Conservation (phyloP, 305 asterid species). For the Fraxinus floribunda region DNA sequence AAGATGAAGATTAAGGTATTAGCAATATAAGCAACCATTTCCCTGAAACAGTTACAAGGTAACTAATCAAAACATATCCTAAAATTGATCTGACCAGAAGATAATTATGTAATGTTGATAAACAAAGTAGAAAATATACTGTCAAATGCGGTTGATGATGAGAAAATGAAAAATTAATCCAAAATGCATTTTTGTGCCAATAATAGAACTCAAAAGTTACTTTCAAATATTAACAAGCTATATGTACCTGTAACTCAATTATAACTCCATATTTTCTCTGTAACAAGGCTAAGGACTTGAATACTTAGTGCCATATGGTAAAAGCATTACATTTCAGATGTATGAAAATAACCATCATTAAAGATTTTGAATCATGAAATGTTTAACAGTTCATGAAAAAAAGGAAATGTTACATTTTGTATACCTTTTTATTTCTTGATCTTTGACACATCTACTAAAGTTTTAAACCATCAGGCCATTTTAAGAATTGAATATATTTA, state of each 20-base stretch:
- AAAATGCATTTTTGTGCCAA: not conserved
- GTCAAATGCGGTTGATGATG: conserved; percentile 5
- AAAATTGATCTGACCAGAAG: conserved; percentile 21
- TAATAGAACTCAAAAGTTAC: not conserved
- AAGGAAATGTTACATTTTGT: not conserved
- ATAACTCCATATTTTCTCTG: not conserved
- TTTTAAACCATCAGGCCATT: not conserved
- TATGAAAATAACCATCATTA: not conserved
- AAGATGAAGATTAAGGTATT: conserved; percentile 92
- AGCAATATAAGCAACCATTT: conserved; percentile 94
- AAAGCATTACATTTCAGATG: not conserved
- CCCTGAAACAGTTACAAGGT: conserved; percentile 68
- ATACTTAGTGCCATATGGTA: not conserved
- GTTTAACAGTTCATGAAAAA: not conserved
- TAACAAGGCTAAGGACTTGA: not conserved
- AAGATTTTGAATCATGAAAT: not conserved
- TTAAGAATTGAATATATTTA: not conserved
- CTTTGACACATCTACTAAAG: not conserved
- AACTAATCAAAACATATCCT: conserved; percentile 24
- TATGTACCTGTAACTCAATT: not conserved
- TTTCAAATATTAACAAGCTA: not conserved
- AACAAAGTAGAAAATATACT: not conserved
- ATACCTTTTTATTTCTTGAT: not conserved
- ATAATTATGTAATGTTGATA: not conserved
- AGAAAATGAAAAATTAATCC: conserved; percentile 1